phyloP scores from a whole-genome alignment of 257 asterid genomes.

The Lavandula angustifolia region DNA sequence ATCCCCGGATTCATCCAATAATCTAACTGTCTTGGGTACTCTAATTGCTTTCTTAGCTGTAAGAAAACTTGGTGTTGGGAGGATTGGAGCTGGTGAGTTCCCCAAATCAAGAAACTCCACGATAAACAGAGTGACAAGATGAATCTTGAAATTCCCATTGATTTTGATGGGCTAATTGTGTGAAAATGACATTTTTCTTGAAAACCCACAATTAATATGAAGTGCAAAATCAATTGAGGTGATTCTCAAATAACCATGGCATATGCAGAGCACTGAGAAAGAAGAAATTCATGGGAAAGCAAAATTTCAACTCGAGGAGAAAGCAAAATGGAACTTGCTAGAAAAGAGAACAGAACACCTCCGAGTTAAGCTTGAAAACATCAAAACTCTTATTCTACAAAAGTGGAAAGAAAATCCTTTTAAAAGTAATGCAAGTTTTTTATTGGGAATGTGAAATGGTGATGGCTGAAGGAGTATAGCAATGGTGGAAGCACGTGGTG shows the following conservation, averaged over 20 bases:
- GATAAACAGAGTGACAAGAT: conserved; percentile 31
- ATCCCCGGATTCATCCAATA: conserved; percentile 34
- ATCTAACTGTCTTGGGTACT: conserved; percentile 61
- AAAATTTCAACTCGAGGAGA: too few relatives aligned
- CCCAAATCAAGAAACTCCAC: conserved; percentile 47
- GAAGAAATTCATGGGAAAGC: not conserved
- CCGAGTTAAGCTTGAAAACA: conserved; percentile 21
- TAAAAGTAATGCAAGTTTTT: conserved; percentile 19
- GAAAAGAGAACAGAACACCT: not conserved
- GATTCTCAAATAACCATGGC: not conserved
- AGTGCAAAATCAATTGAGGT: not conserved
- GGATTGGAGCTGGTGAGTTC: conserved; percentile 50
- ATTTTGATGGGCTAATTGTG: not conserved
- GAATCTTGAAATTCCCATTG: conserved; percentile 41
- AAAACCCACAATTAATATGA: conserved; percentile 22
- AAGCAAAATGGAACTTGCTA: too few relatives aligned
- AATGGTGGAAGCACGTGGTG: conserved; percentile 32
- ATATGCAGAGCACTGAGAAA: conserved; percentile 1
- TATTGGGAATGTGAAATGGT: conserved; percentile 32
- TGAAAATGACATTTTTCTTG: conserved; percentile 23
- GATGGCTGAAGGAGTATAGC: conserved; percentile 21
- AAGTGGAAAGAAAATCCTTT: not conserved
- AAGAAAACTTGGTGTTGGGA: conserved; percentile 61
- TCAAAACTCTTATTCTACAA: conserved; percentile 8
- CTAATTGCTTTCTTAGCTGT: conserved; percentile 65